Evolutionary conservation across 2,329 filamentous ascomycete species (phyloP).

Genomic region (Leptodontidium sp.): DNA sequence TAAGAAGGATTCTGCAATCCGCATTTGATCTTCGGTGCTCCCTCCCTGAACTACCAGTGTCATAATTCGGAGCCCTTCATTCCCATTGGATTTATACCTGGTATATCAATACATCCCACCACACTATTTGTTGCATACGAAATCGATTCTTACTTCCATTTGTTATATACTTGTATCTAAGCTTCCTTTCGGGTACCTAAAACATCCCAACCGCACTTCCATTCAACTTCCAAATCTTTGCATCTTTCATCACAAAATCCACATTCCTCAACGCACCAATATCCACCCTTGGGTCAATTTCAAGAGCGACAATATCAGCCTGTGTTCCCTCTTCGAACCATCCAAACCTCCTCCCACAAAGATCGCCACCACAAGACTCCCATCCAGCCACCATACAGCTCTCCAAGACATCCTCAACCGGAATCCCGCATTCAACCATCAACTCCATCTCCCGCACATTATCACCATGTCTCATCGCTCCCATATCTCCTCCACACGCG

Average conservation of each 20-base stretch:
- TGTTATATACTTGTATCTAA: neutral
- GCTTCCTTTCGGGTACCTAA: neutral
- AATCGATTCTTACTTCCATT: neutral
- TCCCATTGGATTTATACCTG: too few species aligned
- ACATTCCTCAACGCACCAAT: constrained; percentile 54
- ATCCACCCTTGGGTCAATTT: constrained; percentile 54
- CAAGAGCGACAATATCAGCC: constrained; percentile 61
- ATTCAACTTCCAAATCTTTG: constrained; percentile 54
- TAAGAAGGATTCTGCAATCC: too few species aligned
- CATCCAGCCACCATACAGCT: constrained; percentile 61
- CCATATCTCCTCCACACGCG: constrained; percentile 62
- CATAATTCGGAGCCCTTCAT: too few species aligned
- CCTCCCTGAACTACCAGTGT: neutral
- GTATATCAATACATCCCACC: too few species aligned
- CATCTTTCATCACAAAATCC: constrained; percentile 66
- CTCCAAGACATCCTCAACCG: constrained; percentile 57
- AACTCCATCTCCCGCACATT: constrained; percentile 62
- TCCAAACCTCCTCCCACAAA: constrained; percentile 60
- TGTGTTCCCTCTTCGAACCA: constrained; percentile 57
- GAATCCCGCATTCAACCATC: constrained; percentile 59
- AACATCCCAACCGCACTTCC: constrained; percentile 12
- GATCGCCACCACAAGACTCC: constrained; percentile 62
- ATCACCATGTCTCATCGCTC: constrained; percentile 61
- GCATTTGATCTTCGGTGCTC: too few species aligned
- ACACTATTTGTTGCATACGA: too few species aligned